A percentile compares a stretch with the other conserved stretches of the same genome.
Conservation (phyloP, 139 green algal species). For the Coccomyxa sp. region DNA sequence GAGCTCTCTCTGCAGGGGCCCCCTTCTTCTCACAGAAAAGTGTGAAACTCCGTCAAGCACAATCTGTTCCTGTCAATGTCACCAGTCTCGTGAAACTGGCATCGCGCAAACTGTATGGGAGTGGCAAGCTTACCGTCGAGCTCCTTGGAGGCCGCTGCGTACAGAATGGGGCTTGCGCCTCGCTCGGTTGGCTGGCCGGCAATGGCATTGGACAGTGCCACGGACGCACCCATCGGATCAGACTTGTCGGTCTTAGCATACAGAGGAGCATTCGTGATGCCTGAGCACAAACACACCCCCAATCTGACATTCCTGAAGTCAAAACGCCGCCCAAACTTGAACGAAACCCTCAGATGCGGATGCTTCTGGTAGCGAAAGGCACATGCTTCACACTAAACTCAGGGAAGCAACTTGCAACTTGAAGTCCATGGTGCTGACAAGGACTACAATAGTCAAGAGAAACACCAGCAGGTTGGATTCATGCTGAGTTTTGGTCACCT, state of each 20-base stretch:
- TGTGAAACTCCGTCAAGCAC: no score
- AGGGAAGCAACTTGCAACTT: no score
- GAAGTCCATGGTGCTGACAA: no score
- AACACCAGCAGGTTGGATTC: no score
- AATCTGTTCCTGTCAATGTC: no score
- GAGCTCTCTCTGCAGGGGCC: no score
- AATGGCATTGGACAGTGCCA: not conserved
- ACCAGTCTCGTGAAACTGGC: no score
- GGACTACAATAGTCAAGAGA: no score
- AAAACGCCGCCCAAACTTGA: not conserved
- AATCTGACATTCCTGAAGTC: not conserved
- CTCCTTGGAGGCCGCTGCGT: not conserved
- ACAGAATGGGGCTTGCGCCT: not conserved
- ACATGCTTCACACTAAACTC: not conserved
- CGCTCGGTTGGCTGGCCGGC: slow-evolving; percentile 5
- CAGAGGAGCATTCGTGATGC: slow-evolving; percentile 1
- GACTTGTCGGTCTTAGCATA: not conserved
- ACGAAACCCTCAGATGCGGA: not conserved
- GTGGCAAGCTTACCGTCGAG: not conserved
- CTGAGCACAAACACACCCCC: not conserved
- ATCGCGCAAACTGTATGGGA: no score
- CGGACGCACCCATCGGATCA: not conserved
- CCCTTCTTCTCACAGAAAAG: no score
- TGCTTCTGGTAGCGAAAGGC: not conserved
- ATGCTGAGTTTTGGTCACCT: not conserved